Evolutionary conservation across 768 basidiomycete species (phyloP), one percentile per base, ranked within the genome.

Genomic region (Suillus clintonianus): DNA sequence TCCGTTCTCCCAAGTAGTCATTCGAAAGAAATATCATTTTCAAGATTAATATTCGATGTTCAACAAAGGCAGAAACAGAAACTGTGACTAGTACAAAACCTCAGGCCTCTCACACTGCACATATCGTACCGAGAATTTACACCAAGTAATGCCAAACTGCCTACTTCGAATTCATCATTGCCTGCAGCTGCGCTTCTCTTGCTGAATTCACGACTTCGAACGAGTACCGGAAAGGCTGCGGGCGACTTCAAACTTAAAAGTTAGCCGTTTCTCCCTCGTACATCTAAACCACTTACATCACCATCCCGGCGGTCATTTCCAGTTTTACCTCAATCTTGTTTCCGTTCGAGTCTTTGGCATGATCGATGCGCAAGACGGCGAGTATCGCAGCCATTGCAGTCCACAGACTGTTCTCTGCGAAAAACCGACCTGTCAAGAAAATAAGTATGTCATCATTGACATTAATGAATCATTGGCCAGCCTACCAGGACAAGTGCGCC

Each of bases 401-500:
- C 60, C 60, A 61, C 5, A 61, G 7, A 8, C 51, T 36, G 36
- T 39, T 54, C 51, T 61, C 54, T 24, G 24, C 60, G 32, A 61
- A 61, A 10, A 1, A 41, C 41, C 56, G 56, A 57, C 56, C 56
- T 57, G 37, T 11, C 39, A 27, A 41, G 24, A 24, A 10, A 17
- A 41, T 39, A 27, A 50, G 15, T 2, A 30, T 41, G 39, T 19
- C 17, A 5, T 19, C n/a, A 24, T 5, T 7, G 1, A 39, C 5
- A 19, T 57, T 24, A 3, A 41, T 57, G 39, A 27, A 57, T 19
- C 27, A 27, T 17, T 10, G 15, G 2, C 36, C n/a, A 36, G 13
- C 54, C 15, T 56, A 56, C 54, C 54, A 24, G 54, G 54, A 56
- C 54, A 37, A 10, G 37, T 13, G 15, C 54, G 54, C 34, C 32